Percentiles rank a stretch among this genome's conserved stretches.
These are phyloP conservation scores for Cystobasidium ongulense DNA, from an alignment of 768 basidiomycete genomes.

Conservation along the genomic window DNA sequence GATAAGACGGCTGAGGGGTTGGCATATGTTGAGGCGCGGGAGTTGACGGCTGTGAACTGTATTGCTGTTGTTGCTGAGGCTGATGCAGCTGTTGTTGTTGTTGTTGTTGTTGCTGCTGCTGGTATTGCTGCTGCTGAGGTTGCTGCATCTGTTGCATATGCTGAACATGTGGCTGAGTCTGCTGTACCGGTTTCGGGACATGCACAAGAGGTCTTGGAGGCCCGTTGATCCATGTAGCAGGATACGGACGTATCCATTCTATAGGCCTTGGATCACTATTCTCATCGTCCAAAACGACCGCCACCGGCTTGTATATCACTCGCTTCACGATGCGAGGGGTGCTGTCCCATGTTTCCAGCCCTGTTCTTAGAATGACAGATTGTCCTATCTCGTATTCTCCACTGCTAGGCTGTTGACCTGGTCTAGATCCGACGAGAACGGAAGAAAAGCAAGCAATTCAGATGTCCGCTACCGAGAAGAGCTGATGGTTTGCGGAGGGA, in stretches of 20 bases:
- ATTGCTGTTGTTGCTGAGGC: constrained; percentile 2
- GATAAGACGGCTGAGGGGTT: neutral
- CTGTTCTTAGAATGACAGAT: constrained; percentile 1
- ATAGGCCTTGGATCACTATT: constrained; percentile 17
- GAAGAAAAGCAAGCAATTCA: neutral
- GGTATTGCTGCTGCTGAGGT: neutral
- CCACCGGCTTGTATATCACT: constrained; percentile 30
- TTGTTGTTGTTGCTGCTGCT: neutral
- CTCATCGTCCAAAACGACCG: constrained; percentile 28
- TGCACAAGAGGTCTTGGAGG: neutral
- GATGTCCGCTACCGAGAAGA: too few species aligned
- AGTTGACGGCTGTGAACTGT: neutral
- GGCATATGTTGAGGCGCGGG: neutral
- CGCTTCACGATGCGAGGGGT: constrained; percentile 10
- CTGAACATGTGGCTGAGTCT: neutral
- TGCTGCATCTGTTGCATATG: neutral
- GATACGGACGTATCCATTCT: constrained; percentile 22
- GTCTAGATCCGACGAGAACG: neutral
- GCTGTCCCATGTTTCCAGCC: constrained; percentile 3
- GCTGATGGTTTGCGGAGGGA: neutral
- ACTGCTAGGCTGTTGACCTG: neutral
- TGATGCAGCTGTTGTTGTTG: neutral
- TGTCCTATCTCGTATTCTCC: constrained; percentile 29
- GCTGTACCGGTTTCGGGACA: neutral
- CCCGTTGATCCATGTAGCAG: neutral